Evolutionary conservation across 2,329 filamentous ascomycete species (phyloP).

Genomic region (Cordyceps militaris): DNA sequence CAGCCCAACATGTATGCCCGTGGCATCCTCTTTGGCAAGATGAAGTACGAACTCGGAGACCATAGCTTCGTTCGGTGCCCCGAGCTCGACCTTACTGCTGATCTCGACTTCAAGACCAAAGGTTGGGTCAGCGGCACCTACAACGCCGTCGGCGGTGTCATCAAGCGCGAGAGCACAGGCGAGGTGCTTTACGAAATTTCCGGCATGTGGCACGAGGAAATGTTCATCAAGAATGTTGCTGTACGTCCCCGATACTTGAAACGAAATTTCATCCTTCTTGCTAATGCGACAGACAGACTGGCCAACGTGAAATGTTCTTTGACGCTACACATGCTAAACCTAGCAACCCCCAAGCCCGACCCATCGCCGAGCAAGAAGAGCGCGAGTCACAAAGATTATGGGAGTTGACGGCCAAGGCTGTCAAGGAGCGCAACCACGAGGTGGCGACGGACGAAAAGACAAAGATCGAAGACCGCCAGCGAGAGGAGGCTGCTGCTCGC

Average conservation of each 20-base stretch:
- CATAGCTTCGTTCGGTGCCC: conserved; percentile 90
- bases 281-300: conserved; percentile 51
- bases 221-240: conserved; percentile 79
- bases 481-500: conserved; percentile 77
- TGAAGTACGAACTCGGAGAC: conserved; percentile 98
- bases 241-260: conserved; percentile 34
- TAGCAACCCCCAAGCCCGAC: conserved; percentile 64
- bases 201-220: conserved; percentile 89
- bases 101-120: conserved; percentile 98
- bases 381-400: conserved; percentile 87
- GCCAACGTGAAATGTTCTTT: conserved; percentile 84
- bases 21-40: conserved; percentile 94
- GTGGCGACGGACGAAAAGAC: conserved; percentile 91
- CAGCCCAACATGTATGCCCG: conserved; percentile 99
- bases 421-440: conserved; percentile 80
- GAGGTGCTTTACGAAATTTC: conserved; percentile 87
- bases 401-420: conserved; percentile 71
- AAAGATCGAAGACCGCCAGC: conserved; percentile 88
- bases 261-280: not conserved
- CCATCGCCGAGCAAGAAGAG: conserved; percentile 78
- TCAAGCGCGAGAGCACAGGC: conserved; percentile 81
- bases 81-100: conserved; percentile 76
- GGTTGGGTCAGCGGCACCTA: conserved; percentile 95
- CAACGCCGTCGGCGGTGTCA: conserved; percentile 86
- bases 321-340: conserved; percentile 74